Evolutionary conservation across 345 rosid genomes (phyloP).

Genomic region (Nephelium lappaceum): DNA sequence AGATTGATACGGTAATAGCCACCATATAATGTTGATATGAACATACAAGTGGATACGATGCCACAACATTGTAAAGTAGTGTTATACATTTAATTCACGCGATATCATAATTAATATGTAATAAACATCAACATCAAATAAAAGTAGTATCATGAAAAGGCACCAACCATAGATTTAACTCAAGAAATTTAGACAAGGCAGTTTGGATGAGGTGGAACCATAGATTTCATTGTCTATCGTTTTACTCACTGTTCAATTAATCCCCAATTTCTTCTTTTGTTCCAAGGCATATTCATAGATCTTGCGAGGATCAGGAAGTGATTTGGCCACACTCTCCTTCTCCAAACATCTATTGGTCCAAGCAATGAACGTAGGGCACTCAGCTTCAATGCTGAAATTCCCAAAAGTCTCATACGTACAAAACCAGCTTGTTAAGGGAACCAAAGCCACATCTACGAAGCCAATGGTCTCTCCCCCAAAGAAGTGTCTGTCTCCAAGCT

Average conservation of each 20-base stretch:
- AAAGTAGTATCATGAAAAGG: too few relatives aligned
- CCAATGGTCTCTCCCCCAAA: constrained; percentile 18
- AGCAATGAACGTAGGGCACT: constrained; percentile 21
- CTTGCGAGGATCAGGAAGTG: neutral
- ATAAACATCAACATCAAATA: too few relatives aligned
- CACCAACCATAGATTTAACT: too few relatives aligned
- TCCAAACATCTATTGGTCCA: neutral
- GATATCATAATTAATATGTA: too few relatives aligned
- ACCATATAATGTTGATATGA: too few relatives aligned
- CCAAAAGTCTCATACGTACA: constrained; percentile 6
- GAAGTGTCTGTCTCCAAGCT: constrained; percentile 19
- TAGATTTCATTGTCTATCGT: too few relatives aligned
- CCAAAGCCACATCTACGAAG: constrained; percentile 19
- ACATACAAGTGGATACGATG: too few relatives aligned
- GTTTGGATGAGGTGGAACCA: too few relatives aligned
- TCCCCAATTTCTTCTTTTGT: neutral
- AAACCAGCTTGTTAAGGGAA: constrained; percentile 8
- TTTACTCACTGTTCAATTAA: neutral
- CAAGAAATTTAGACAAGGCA: too few relatives aligned
- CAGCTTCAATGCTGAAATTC: constrained; percentile 20
- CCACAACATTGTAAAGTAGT: too few relatives aligned
- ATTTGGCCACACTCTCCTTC: constrained; percentile 11
- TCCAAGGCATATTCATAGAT: neutral
- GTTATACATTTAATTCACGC: too few relatives aligned
- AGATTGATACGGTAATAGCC: too few relatives aligned